Evolutionary conservation across 2,329 filamentous ascomycete species (phyloP).

Genomic region (Daldinia sp.): DNA sequence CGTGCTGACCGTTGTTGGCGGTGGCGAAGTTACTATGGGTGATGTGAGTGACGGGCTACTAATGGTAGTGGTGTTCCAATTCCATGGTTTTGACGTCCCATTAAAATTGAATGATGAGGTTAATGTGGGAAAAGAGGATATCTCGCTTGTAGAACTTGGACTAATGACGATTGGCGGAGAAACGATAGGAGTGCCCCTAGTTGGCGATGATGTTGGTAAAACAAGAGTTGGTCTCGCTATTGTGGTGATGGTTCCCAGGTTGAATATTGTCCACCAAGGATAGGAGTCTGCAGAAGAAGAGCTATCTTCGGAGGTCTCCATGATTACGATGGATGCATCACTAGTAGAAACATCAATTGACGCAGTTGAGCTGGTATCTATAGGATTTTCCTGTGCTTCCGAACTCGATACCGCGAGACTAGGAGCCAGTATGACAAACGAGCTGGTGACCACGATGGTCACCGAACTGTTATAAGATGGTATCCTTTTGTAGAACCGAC

Average conservation of each 20-base stretch:
- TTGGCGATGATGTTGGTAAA: constrained; percentile 24
- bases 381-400: constrained; percentile 17
- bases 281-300: constrained; percentile 14
- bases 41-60: constrained; percentile 14
- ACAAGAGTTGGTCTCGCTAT: constrained; percentile 32
- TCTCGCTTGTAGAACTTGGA: constrained; percentile 3
- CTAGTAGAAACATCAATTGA: constrained; percentile 8
- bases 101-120: constrained; percentile 21
- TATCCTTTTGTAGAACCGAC: constrained; percentile 31
- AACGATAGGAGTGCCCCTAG: constrained; percentile 10
- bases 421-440: constrained; percentile 22
- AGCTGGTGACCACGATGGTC: constrained; percentile 24
- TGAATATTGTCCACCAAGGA: constrained; percentile 12
- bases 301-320: constrained; percentile 7
- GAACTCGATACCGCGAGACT: constrained; percentile 17
- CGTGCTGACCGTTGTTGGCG: constrained; percentile 11
- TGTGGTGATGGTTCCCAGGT: constrained; percentile 39
- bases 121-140: constrained; percentile 7
- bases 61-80: constrained; percentile 29
- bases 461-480: constrained; percentile 27
- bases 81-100: constrained; percentile 31
- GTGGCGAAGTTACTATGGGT: constrained; percentile 10
- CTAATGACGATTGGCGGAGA: constrained; percentile 5
- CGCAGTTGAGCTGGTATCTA: constrained; percentile 19
- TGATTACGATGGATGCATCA: constrained; percentile 3